These are phyloP conservation scores for Closterium sp. DNA, from an alignment of 139 green algal genomes.

Conservation along the genomic window DNA sequence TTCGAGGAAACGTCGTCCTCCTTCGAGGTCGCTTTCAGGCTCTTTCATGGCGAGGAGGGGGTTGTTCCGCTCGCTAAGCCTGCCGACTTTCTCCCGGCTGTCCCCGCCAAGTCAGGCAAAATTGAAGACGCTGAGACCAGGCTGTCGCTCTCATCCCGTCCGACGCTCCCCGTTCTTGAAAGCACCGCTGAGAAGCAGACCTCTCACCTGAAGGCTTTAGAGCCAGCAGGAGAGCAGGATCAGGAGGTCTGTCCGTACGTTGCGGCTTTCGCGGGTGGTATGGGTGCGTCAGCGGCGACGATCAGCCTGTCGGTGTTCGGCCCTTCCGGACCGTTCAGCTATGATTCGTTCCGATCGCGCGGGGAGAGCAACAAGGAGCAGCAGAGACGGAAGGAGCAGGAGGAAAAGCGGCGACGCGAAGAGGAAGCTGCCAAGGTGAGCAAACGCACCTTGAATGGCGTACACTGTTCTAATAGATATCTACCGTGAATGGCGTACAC, in stretches of 20 bases:
- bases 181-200: neutral
- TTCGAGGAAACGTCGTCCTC: constrained; percentile 33
- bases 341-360: constrained; percentile 12
- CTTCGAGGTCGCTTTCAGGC: constrained; percentile 25
- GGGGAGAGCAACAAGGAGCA: constrained; percentile 3
- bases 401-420: constrained; percentile 18
- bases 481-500: too few species aligned
- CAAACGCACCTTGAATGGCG: too few species aligned
- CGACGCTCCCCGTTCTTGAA: neutral
- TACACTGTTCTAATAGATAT: too few species aligned
- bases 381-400: constrained; percentile 5
- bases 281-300: constrained; percentile 18
- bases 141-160: neutral
- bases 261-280: neutral
- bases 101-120: neutral
- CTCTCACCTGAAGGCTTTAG: neutral
- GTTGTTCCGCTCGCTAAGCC: constrained; percentile 23
- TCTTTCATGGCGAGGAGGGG: constrained; percentile 41
- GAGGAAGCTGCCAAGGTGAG: constrained; percentile 14
- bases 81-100: neutral
- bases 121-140: neutral
- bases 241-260: neutral
- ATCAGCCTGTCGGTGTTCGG: constrained; percentile 38
- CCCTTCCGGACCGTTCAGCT: constrained; percentile 30
- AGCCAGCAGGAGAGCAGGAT: neutral